A percentile compares a stretch with the other conserved stretches of the same genome.
phyloP scores from a whole-genome alignment of 345 rosid genomes.

The Citrus maxima region DNA sequence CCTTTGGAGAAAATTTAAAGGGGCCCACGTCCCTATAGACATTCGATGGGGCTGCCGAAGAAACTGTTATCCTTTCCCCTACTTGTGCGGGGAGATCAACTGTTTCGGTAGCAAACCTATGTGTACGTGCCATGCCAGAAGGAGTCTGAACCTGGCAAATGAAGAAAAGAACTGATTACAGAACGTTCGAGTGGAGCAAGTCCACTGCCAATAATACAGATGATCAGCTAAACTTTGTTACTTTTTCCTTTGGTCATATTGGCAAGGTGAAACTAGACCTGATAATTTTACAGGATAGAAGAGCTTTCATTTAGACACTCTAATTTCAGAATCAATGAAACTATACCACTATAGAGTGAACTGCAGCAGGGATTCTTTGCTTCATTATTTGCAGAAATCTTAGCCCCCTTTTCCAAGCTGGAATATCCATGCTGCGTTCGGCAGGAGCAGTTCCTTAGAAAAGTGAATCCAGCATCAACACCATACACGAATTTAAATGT shows the following conservation, averaged over 20 bases:
- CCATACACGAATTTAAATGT: constrained; percentile 37
- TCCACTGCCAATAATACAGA: neutral
- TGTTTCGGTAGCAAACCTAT: constrained; percentile 89
- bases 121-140: constrained; percentile 81
- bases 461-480: constrained; percentile 97
- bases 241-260: neutral
- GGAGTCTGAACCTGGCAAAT: constrained; percentile 73
- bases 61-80: constrained; percentile 89
- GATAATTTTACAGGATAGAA: constrained; percentile 4
- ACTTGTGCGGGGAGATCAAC: constrained; percentile 93
- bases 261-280: neutral
- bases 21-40: constrained; percentile 80
- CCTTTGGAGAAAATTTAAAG: constrained; percentile 74
- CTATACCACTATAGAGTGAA: constrained; percentile 90
- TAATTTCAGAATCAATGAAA: constrained; percentile 13
- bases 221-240: neutral
- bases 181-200: neutral
- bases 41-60: constrained; percentile 78
- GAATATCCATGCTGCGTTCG: constrained; percentile 99
- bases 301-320: neutral
- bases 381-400: constrained; percentile 69
- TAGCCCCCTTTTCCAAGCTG: constrained; percentile 91
- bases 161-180: constrained; percentile 6
- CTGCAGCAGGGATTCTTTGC: constrained; percentile 67
- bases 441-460: constrained; percentile 98